Evolutionary conservation across 768 basidiomycete genomes (phyloP), one percentile per base, ranked within the genome.

Genomic region (Tulasnella calospora): DNA sequence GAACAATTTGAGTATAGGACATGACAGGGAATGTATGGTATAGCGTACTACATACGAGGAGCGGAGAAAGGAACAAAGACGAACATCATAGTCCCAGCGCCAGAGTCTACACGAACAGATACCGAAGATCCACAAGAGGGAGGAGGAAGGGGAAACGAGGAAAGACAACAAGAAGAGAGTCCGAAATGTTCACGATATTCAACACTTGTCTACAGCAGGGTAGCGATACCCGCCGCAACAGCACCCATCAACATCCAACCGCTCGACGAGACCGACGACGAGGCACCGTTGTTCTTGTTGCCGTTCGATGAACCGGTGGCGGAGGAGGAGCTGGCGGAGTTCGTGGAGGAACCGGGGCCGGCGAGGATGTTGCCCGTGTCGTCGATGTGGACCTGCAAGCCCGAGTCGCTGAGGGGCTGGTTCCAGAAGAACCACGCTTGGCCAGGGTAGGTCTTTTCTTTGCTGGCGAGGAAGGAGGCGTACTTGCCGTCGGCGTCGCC

Each of bases 341-440:
- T 21, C 7, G 57, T 23, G 30, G 57, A 23, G 57, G n/a, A 12
- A n/a, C 57, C 57, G 30, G 57, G 19, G 12, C 57, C 57, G 30
- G 57, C n/a, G n/a, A 61, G 30, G 57, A 61, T 61, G 30, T 61
- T 61, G 30, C 57, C 57, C 57, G 57, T 61, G 10, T 61, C 57
- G 57, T 61, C 57, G 57, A 61, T 61, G 57, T 61, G 57, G 57
- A 61, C 57, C n/a, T 61, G 57, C 23, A 61, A n/a, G 23, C 57
- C 57, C 8, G 57, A 61, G 57, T 61, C 57, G 57, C 57, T 61
- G 57, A 61, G n/a, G 57, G 57, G 57, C 74, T 78, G 76, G 69
- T 78, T 71, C 35, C 46, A 78, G 76, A 78, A 78, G 76, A 78
- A 78, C 76, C 76, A 78, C 10, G 76, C 76, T 44, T 78, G n/a